These are phyloP conservation scores for Daldinia bambusicola DNA, from an alignment of 495 filamentous ascomycete genomes.

Conservation along the genomic window DNA sequence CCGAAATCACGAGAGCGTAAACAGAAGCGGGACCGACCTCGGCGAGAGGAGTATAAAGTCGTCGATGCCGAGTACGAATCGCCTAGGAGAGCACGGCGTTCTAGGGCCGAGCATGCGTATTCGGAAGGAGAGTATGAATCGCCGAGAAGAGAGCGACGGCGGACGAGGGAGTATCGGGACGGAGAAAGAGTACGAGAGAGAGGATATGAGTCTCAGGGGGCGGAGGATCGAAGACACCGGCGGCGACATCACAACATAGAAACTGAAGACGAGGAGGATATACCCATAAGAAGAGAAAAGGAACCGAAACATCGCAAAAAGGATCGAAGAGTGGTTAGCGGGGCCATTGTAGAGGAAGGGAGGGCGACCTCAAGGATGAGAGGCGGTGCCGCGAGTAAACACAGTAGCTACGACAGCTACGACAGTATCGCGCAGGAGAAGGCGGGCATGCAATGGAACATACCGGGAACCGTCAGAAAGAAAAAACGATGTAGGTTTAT, in stretches of 20 bases:
- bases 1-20: constrained; percentile 40
- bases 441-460: not conserved
- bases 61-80: constrained; percentile 42
- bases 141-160: constrained; percentile 46
- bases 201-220: constrained; percentile 44
- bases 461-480: constrained; percentile 36
- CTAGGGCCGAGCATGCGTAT: not conserved
- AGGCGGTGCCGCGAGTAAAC: constrained; percentile 48
- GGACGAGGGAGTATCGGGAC: constrained; percentile 45
- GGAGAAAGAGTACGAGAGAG: constrained; percentile 44
- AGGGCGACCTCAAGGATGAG: constrained; percentile 48
- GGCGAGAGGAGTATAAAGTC: constrained; percentile 34
- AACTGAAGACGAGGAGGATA: constrained; percentile 34
- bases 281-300: constrained; percentile 41
- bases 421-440: constrained; percentile 54
- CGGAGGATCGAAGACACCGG: constrained; percentile 48
- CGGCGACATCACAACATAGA: constrained; percentile 45
- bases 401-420: constrained; percentile 51
- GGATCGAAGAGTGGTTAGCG: constrained; percentile 71
- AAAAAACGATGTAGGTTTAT: constrained; percentile 61
- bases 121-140: constrained; percentile 34
- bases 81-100: constrained; percentile 43
- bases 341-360: constrained; percentile 75
- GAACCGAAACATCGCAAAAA: constrained; percentile 52
- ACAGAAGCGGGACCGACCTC: constrained; percentile 32